phyloP scores from a whole-genome alignment of 495 filamentous ascomycete genomes.

The Glutinoglossum americanum region DNA sequence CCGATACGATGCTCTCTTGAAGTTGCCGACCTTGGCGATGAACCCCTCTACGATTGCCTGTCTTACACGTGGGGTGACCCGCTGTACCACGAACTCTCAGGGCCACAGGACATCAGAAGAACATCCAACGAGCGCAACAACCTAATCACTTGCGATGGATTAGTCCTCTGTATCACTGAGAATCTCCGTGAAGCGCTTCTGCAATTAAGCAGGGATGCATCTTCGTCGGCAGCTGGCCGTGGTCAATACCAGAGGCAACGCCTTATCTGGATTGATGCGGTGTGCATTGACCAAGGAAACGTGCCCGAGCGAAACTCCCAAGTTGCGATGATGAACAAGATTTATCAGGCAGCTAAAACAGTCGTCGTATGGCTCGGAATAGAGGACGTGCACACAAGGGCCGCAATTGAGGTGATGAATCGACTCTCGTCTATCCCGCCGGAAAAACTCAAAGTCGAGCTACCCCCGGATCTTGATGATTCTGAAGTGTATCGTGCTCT shows the following conservation, averaged over 20 bases:
- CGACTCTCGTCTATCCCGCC: not conserved
- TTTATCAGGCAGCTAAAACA: not conserved
- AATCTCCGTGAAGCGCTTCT: not conserved
- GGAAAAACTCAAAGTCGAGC: not conserved
- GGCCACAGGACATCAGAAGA: not conserved
- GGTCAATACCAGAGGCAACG: not conserved
- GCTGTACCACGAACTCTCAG: not conserved
- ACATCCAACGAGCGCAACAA: not conserved
- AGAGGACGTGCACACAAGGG: not conserved
- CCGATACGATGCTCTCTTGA: not conserved
- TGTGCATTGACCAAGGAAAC: constrained; percentile 1
- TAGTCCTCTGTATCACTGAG: not conserved
- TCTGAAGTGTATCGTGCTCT: not conserved
- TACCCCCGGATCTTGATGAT: not conserved
- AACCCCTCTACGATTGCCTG: not conserved
- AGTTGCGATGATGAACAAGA: not conserved
- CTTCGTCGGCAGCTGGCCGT: too few relatives aligned
- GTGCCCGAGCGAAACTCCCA: not conserved
- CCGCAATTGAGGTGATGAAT: not conserved
- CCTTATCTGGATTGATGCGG: not conserved
- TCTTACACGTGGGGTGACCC: not conserved
- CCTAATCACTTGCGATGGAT: not conserved
- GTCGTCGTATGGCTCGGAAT: not conserved
- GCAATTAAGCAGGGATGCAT: not conserved
- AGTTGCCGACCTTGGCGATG: not conserved